Conservation (phyloP, 1,284 basidiomycete genomes). For the Microbotryum violaceum region DNA sequence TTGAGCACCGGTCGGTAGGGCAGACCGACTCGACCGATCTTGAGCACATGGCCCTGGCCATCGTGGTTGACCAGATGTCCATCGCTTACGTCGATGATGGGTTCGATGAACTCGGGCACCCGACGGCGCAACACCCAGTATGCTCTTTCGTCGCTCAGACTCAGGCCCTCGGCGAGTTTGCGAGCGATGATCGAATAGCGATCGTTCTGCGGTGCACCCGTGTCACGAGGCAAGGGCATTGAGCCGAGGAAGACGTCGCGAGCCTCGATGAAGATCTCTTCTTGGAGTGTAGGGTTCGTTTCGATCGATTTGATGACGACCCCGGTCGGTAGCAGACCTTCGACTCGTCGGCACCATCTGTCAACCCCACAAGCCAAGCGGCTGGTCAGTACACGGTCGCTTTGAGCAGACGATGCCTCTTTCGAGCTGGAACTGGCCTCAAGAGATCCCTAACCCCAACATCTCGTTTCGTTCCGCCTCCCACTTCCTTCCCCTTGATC, state of each 20-base stretch:
- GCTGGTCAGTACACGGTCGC: background rate
- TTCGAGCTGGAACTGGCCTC: slow-evolving; percentile 17
- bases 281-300: slow-evolving; percentile 65
- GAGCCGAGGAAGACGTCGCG: slow-evolving; percentile 86
- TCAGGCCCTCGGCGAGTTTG: slow-evolving; percentile 19
- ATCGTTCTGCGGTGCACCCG: slow-evolving; percentile 6
- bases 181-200: slow-evolving; percentile 15
- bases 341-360: slow-evolving; percentile 73
- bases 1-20: slow-evolving; percentile 23
- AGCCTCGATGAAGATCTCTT: slow-evolving; percentile 84
- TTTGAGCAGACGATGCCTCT: background rate
- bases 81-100: slow-evolving; percentile 21
- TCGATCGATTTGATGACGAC: slow-evolving; percentile 25
- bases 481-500: slow-evolving; percentile 33
- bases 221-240: slow-evolving; percentile 38
- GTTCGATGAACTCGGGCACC: slow-evolving; percentile 29
- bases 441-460: slow-evolving; percentile 79
- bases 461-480: slow-evolving; percentile 42
- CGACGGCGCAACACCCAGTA: slow-evolving; percentile 31
- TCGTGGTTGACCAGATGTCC: slow-evolving; percentile 5
- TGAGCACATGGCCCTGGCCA: slow-evolving; percentile 9
- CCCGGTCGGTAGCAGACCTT: slow-evolving; percentile 51
- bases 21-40: slow-evolving; percentile 34
- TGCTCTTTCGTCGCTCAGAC: slow-evolving; percentile 27
- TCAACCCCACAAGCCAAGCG: background rate